Conservation (phyloP, 2,329 filamentous ascomycete species). For the Penicillium corylophilum region DNA sequence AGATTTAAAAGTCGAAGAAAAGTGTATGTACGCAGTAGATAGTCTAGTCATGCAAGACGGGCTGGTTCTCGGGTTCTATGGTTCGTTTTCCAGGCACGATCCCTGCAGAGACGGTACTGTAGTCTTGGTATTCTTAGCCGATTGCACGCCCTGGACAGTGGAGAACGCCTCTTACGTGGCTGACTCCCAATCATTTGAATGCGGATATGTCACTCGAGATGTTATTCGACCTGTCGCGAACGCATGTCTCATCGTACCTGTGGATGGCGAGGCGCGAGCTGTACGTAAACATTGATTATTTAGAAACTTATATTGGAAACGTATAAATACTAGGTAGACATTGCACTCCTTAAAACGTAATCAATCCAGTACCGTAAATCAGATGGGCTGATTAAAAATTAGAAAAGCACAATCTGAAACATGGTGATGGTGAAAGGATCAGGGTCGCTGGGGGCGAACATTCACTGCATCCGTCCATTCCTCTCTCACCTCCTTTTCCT, state of each 20-base stretch:
- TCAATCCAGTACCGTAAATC: neutral
- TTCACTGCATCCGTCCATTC: slow-evolving; percentile 26
- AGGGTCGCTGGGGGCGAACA: slow-evolving; percentile 2
- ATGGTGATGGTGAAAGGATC: slow-evolving; percentile 1
- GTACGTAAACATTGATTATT: neutral
- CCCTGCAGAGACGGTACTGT: slow-evolving; percentile 11
- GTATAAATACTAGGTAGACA: neutral
- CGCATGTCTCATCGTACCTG: slow-evolving; percentile 9
- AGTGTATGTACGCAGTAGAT: no score
- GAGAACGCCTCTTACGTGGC: slow-evolving; percentile 25
- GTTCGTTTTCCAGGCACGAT: neutral
- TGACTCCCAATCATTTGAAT: slow-evolving; percentile 5
- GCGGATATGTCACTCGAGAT: slow-evolving; percentile 11
- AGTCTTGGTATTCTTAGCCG: neutral
- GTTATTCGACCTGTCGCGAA: slow-evolving; percentile 5
- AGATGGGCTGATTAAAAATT: neutral
- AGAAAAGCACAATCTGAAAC: slow-evolving; percentile 9
- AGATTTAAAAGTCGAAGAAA: neutral
- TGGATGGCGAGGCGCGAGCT: neutral
- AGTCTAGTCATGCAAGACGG: neutral
- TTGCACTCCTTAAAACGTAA: no score
- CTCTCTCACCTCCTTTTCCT: slow-evolving; percentile 12
- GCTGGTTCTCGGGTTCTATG: neutral
- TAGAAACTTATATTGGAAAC: neutral
- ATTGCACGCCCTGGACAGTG: slow-evolving; percentile 10